Conservation (phyloP, 2,329 filamentous ascomycete genomes). For the Aspergillus intermedius region DNA sequence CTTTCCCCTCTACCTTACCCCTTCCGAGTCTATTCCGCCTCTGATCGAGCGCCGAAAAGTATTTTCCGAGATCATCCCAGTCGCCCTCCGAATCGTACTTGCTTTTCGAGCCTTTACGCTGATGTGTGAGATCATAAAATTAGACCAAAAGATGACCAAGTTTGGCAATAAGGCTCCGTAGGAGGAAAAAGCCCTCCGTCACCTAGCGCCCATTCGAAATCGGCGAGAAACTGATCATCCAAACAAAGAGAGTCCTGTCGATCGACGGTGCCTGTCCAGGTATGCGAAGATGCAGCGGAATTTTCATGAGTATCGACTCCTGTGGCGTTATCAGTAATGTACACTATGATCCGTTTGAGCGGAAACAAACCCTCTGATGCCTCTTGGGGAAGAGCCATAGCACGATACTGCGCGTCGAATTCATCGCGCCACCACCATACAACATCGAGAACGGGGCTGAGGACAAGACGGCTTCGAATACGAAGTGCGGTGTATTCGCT, state of each 20-base stretch:
- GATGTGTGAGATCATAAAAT: background rate
- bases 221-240: constrained; percentile 33
- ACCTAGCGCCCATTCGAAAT: constrained; percentile 34
- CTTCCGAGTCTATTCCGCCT: no score
- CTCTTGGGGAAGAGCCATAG: constrained; percentile 6
- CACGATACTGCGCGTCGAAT: constrained; percentile 24
- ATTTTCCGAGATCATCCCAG: no score
- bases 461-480: constrained; percentile 33
- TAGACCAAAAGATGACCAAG: constrained; percentile 11
- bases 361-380: constrained; percentile 13
- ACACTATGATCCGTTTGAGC: background rate
- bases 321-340: background rate
- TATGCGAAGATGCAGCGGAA: constrained; percentile 2
- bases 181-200: constrained; percentile 24
- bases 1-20: no score
- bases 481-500: constrained; percentile 28
- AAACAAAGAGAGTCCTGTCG: constrained; percentile 19
- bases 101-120: no score
- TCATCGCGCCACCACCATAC: constrained; percentile 42
- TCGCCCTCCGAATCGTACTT: no score
- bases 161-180: constrained; percentile 16
- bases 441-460: constrained; percentile 33
- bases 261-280: constrained; percentile 1
- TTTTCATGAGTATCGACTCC: constrained; percentile 9
- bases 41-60: no score